A percentile compares a stretch with the other conserved stretches of the same genome.
phyloP scores from a whole-genome alignment of 2,329 filamentous ascomycete species.

The Trichoderma lentiforme region DNA sequence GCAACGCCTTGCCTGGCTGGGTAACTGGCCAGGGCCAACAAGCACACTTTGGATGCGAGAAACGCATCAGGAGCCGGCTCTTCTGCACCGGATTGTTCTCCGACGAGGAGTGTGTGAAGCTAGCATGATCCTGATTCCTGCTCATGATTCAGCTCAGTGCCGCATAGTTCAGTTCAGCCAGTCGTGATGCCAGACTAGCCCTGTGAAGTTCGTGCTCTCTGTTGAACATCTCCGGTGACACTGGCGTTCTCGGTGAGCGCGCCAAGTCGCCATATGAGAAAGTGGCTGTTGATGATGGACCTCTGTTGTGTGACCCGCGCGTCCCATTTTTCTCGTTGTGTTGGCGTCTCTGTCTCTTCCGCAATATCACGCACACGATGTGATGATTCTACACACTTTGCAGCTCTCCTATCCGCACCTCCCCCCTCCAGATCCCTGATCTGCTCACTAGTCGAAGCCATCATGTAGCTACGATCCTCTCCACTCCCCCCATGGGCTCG shows the following conservation, averaged over 20 bases:
- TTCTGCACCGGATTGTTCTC: background rate
- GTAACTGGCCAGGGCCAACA: slow-evolving; percentile 23
- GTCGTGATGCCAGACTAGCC: too few species aligned
- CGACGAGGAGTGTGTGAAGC: background rate
- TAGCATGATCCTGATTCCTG: background rate
- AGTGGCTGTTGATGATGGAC: slow-evolving; percentile 12
- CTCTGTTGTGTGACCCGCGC: slow-evolving; percentile 17
- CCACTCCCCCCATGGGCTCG: background rate
- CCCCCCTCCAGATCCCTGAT: background rate
- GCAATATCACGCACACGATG: slow-evolving; percentile 13
- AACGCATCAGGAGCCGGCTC: background rate
- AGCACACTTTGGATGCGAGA: background rate
- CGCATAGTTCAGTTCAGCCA: background rate
- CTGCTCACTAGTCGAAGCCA: slow-evolving; percentile 2
- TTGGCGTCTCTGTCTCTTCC: background rate
- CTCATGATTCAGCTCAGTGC: background rate
- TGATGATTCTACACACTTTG: background rate
- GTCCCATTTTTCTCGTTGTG: slow-evolving; percentile 11
- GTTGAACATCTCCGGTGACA: background rate
- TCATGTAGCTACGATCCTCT: slow-evolving; percentile 4
- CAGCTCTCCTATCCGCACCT: background rate
- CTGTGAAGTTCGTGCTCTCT: background rate
- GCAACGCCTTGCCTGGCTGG: slow-evolving; percentile 12
- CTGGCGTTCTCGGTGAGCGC: slow-evolving; percentile 11
- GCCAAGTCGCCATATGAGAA: background rate